Base-by-base conservation (phyloP, 352 stramenopile genomes). In the Globisporangium cederbergense region DNA sequence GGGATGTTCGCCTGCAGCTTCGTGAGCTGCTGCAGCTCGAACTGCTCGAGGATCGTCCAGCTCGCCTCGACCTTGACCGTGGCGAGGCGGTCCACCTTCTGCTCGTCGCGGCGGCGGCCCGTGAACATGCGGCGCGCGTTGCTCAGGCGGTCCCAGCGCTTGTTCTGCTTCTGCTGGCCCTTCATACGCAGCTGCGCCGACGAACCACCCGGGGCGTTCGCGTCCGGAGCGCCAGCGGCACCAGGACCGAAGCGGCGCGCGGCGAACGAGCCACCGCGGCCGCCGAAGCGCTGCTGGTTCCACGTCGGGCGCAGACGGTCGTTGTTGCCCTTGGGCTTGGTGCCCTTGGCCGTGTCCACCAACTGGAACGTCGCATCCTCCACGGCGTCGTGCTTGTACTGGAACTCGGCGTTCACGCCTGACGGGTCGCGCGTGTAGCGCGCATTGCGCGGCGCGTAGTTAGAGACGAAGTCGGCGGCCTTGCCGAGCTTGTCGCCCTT, bases 41-140 rank as follows among this genome's bases (percentile, higher is more conserved):
- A 95, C 79, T 99, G 91, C 71, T 99, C 95, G 57, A 99, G 74
- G 51, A 98, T 83, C 52, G 81, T 79, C 96, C 97, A 99, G 64
- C 91, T 94, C 49, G 78, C 69, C 59, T 97, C 81, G 20, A 99
- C 92, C 61, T 92, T 91, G 32, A 99, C 94, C 42, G 84, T 96
- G 22, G 92, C 83, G 57, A 84, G 79, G 32, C 95, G 88, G 64
- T 98, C 90, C 22, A 82, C 71, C 71, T 85, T 93, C 46, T 82
- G 67, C 58, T 93, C 86, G 60, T 96, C 79, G 20, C 78, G 73
- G 16, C 88, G 73, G 28, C 81, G 78, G 69, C 77, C 79, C 38
- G 69, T 76, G 68, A 90, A 83, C 67, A 83, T 80, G 55, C 83
- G 83, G 45, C 86, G 84, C 36, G 82, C 82, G 62, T 95, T 91